A percentile compares a stretch with the other conserved stretches of the same genome.
phyloP scores from a whole-genome alignment of 192 early-diverging fungal genomes.

The Diversispora epigaea region DNA sequence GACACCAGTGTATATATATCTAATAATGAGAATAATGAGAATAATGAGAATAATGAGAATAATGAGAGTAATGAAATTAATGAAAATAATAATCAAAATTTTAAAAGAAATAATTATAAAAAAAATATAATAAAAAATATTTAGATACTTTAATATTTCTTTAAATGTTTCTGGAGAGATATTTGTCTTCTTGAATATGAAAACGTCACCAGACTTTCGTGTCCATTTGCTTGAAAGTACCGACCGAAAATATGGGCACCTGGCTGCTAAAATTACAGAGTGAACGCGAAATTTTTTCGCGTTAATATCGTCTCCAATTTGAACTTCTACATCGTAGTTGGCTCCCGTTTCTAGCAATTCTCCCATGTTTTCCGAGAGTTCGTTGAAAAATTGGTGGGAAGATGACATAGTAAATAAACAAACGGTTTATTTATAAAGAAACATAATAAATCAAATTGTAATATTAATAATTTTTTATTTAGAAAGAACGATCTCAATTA shows the following conservation, averaged over 20 bases:
- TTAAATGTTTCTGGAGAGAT: slow-evolving; percentile 19
- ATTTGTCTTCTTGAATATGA: slow-evolving; percentile 29
- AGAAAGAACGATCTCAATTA: too few relatives aligned
- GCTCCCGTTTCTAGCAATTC: background rate
- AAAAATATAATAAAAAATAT: background rate
- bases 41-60: background rate
- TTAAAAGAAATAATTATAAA: background rate
- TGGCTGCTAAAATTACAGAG: background rate
- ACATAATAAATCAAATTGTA: too few relatives aligned
- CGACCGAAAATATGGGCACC: slow-evolving; percentile 23
- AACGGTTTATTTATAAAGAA: too few relatives aligned
- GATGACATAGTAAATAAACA: background rate
- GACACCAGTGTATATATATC: slow-evolving; percentile 23
- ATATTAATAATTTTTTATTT: too few relatives aligned
- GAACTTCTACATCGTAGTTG: slow-evolving; percentile 18
- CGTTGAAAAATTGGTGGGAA: background rate
- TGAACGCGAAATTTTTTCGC: slow-evolving; percentile 18
- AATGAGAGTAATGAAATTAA: background rate
- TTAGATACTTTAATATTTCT: slow-evolving; percentile 4
- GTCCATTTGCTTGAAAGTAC: slow-evolving; percentile 9
- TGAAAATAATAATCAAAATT: background rate
- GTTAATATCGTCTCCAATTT: slow-evolving; percentile 2
- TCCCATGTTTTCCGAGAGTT: background rate
- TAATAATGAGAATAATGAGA: background rate
- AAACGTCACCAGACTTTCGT: slow-evolving; percentile 1